Conservation (phyloP, 176 grass and related monocot genomes). For the bread wheat (Triticum aestivum) region IWGSC_CS_RefSeq_v2.1 NC_057802.1:345740922-345741421, state of each 20-base stretch:
- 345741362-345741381: constrained; percentile 74
- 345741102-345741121: constrained; percentile 50
- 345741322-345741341: constrained; percentile 52
- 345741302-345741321: constrained; percentile 69
- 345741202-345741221: constrained; percentile 40
- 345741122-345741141: constrained; percentile 23
- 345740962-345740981: too few species aligned
- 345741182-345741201: neutral
- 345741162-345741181: constrained; percentile 7
- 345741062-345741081: neutral
- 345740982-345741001: neutral
- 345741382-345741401: constrained; percentile 48
- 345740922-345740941: constrained; percentile 45
- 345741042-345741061: neutral
- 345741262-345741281: constrained; percentile 45
- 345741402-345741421: constrained; percentile 53
- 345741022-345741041: neutral
- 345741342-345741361: constrained; percentile 43
- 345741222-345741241: constrained; percentile 75
- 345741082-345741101: neutral
- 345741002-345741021: neutral
- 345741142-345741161: constrained; percentile 26
- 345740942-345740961: neutral
- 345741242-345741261: constrained; percentile 48
- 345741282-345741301: constrained; percentile 43